A percentile compares a stretch with the other conserved stretches of the same genome.
These are phyloP conservation scores for Pseudogymnoascus sp. DNA, from an alignment of 2,329 filamentous ascomycete genomes.

Conservation along the genomic window DNA sequence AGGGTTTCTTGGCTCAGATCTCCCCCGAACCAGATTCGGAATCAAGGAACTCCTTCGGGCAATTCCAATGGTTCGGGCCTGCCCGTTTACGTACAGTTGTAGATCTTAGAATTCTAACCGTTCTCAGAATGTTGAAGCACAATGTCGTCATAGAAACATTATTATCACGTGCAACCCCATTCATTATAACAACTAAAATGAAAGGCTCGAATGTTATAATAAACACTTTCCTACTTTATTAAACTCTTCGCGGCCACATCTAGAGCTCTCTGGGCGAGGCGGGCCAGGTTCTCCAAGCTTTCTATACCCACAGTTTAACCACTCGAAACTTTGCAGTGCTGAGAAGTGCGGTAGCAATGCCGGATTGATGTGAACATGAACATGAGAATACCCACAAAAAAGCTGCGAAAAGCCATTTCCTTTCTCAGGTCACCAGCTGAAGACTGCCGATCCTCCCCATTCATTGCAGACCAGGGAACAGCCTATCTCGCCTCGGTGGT, in stretches of 20 bases:
- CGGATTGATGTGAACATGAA: slow-evolving; percentile 11
- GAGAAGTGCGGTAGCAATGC: slow-evolving; percentile 21
- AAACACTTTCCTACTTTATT: background rate
- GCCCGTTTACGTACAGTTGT: background rate
- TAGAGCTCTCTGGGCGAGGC: background rate
- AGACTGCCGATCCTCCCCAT: background rate
- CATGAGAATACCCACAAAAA: background rate
- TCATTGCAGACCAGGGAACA: background rate
- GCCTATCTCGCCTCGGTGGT: background rate
- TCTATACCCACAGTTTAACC: slow-evolving; percentile 14
- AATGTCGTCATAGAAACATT: background rate
- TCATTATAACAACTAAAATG: background rate
- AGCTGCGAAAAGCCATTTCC: background rate
- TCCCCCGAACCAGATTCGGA: background rate
- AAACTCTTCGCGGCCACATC: background rate
- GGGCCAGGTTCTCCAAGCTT: background rate
- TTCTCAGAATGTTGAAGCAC: background rate
- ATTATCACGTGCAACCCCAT: background rate
- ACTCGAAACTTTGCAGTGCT: slow-evolving; percentile 14
- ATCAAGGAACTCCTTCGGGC: background rate
- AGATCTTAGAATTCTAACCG: slow-evolving; percentile 1
- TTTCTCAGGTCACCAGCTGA: background rate
- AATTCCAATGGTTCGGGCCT: background rate
- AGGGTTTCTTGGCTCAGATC: background rate
- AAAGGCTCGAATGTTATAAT: background rate